Evolutionary conservation across 2,329 filamentous ascomycete genomes (phyloP), one percentile per base, ranked within the genome.

Genomic region (Ophiocordyceps camponoti-saundersi): DNA sequence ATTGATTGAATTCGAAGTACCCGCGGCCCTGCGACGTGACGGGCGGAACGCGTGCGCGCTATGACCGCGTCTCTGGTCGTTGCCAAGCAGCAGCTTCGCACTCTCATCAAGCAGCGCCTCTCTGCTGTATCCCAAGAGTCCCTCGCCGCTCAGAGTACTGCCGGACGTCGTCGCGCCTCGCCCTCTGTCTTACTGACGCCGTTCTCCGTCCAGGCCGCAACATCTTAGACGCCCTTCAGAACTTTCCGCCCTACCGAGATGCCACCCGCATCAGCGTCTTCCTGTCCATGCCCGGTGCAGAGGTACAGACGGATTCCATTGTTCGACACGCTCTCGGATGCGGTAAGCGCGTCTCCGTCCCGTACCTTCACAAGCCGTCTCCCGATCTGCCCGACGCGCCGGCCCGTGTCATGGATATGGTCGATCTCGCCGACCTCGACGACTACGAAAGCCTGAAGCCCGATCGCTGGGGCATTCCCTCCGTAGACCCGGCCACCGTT

Each of bases 381-480:
- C 56, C 70, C 34, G 54, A 65, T n/a, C 59, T 59, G 4, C 59
- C 66, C 49, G 65, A 65, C 48, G 75, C 78, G 6, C 85, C 85
- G 5, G 51, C 66, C 1, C 67, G 75, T 16, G 74, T 92, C 47
- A 98, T 98, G 92, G 88, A 95, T 58, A 96, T 98, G 92, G 77
- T 98, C 21, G 79, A 79, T 51, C 69, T 98, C 40, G 68, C 72
- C 48, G 81, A 79, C 23, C 62, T 86, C 45, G 66, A 75, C 26
- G 92, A 98, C 61, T 95, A 89, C 61, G 77, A 87, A 52, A 75
- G 76, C 22, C 69, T 96, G 49, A 66, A 79, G 57, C 73, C 74
- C 40, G 92, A 98, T 63, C 79, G 75, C 60, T 98, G 92, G 92
- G 89, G 88, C 11, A 98, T 98, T 52, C 92, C 92, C n/a, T 90